Conservation (phyloP, 805 yeast genomes). For the Candida oleophila region DNA sequence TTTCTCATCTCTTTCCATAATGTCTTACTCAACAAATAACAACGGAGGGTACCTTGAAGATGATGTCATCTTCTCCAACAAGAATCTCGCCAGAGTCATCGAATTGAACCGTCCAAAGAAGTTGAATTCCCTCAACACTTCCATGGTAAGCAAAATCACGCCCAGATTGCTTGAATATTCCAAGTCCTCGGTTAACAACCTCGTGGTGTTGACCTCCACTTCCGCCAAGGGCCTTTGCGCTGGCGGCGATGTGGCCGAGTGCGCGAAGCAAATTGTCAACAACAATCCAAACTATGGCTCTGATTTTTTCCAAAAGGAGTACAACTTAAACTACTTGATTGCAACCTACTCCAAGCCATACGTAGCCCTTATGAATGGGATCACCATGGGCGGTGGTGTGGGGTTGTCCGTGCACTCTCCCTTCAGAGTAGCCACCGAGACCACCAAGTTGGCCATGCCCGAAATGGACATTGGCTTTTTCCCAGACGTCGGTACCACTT, state of each 20-base stretch:
- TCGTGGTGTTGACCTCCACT: slow-evolving; percentile 66
- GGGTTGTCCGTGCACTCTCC: slow-evolving; percentile 90
- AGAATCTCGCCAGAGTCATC: slow-evolving; percentile 67
- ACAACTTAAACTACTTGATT: slow-evolving; percentile 73
- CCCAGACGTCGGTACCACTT: slow-evolving; percentile 94
- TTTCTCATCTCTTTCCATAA: background rate
- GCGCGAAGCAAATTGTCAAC: slow-evolving; percentile 58
- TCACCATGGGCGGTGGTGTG: slow-evolving; percentile 98
- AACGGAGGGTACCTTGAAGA: slow-evolving; percentile 23
- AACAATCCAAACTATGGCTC: slow-evolving; percentile 50
- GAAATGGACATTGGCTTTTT: slow-evolving; percentile 95
- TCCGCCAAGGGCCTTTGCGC: slow-evolving; percentile 83
- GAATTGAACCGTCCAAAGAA: slow-evolving; percentile 78
- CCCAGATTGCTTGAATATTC: slow-evolving; percentile 78
- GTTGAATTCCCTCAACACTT: slow-evolving; percentile 77
- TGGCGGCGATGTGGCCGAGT: slow-evolving; percentile 91
- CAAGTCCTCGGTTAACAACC: slow-evolving; percentile 60
- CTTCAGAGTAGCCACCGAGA: slow-evolving; percentile 90
- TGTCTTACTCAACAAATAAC: slow-evolving; percentile 4
- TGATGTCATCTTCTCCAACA: slow-evolving; percentile 64
- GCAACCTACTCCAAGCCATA: slow-evolving; percentile 86
- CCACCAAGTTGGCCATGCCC: slow-evolving; percentile 94
- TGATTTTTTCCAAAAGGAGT: slow-evolving; percentile 75
- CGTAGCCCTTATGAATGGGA: slow-evolving; percentile 84
- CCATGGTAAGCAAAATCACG: slow-evolving; percentile 70